Base-by-base conservation (phyloP, 768 basidiomycete species). In the Grammothele lineata region DNA sequence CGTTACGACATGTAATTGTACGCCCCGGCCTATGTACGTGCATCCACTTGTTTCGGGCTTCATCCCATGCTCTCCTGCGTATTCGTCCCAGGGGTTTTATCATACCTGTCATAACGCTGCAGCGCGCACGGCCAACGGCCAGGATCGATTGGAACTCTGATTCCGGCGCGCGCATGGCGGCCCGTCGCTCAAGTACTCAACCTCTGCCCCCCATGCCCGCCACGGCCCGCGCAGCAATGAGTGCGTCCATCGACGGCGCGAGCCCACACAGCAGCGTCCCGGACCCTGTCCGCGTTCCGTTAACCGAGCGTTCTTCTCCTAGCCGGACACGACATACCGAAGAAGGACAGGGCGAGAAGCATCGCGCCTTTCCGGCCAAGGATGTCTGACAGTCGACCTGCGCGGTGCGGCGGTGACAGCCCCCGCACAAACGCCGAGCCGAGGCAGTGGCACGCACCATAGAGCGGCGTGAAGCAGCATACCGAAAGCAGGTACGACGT, bases 171-270 rank as follows among this genome's bases (percentile, higher is more conserved):
- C 17, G 33, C 5, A 22, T n/a, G n/a, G n/a, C n/a, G n/a, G n/a
- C n/a, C n/a, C n/a, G n/a, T n/a, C 12, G 30, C 23, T 14, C 7
- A 27, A 17, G 15, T 34, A 79, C 85, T 66, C 63, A 89, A 81
- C 91, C 87, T 66, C 91, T 92, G 47, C 92, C 91, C 47, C 90
- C 92, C 81, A 91, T 89, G 40, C 93, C 93, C 22, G 93, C 92
- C 36, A 96, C 67, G 3, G 89, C 82, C 11, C 94, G 80, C 46
- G 87, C 88, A 34, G 75, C 73, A 51, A 95, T 91, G 43, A 96
- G 75, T 11, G 74, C 64, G 52, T 79, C 75, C 93, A 97, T 95
- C 5, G 84, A 87, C 8, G 86, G 81, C 34, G 92, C 94, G 35
- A 93, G 56, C 1, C 90, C 95, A 61, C 93, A 97, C 14, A 84